Evolutionary conservation across 2,329 filamentous ascomycete genomes (phyloP).

Genomic region (Colletotrichum gigasporum): DNA sequence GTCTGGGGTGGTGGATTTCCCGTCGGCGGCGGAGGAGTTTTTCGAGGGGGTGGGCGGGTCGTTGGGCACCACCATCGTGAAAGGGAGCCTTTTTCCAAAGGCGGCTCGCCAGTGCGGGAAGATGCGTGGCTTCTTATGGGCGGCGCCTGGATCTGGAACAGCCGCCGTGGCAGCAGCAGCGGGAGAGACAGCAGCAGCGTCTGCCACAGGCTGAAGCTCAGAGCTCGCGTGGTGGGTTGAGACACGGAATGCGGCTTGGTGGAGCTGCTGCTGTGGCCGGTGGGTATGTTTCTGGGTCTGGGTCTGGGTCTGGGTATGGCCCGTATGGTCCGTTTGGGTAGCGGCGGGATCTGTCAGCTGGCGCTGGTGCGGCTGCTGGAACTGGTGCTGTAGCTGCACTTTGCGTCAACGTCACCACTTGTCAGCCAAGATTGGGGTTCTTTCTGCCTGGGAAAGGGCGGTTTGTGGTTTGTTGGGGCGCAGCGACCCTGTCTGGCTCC

Average conservation of each 20-base stretch:
- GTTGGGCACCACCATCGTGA: slow-evolving; percentile 26
- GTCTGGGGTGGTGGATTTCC: no score
- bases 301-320: neutral
- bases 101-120: slow-evolving; percentile 3
- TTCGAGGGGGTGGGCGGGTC: slow-evolving; percentile 16
- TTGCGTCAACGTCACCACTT: slow-evolving; percentile 28
- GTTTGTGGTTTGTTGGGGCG: neutral
- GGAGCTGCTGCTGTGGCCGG: neutral
- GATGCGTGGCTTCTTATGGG: slow-evolving; percentile 21
- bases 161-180: neutral
- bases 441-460: neutral
- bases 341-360: slow-evolving; percentile 12
- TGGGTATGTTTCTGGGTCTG: no score
- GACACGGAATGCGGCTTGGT: no score
- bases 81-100: slow-evolving; percentile 13
- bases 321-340: neutral
- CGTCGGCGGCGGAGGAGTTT: no score
- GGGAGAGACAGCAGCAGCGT: slow-evolving; percentile 6
- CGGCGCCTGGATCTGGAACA: slow-evolving; percentile 7
- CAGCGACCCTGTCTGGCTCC: neutral
- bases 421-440: slow-evolving; percentile 21
- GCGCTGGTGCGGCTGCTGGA: neutral
- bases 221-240: no score
- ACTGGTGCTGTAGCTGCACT: slow-evolving; percentile 14
- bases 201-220: neutral